Conservation (phyloP, 768 basidiomycete genomes). For the Steccherinum ochraceum region DNA sequence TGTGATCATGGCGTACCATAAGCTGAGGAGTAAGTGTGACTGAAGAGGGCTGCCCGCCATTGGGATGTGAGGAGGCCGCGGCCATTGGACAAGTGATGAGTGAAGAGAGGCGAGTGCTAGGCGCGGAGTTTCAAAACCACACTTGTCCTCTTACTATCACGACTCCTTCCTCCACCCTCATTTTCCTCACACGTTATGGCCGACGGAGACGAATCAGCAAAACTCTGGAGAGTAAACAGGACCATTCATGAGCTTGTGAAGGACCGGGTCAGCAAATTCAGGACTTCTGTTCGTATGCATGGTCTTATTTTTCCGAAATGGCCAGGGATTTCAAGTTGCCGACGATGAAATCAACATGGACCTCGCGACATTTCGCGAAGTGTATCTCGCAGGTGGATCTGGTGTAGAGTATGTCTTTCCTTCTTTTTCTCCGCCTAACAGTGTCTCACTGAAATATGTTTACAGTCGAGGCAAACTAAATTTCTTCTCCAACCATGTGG, state of each 20-base stretch:
- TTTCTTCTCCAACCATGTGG: conserved; percentile 77
- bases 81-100: conserved; percentile 3
- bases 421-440: background rate
- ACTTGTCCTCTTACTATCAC: conserved; percentile 7
- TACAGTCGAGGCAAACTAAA: conserved; percentile 81
- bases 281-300: conserved; percentile 7
- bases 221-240: conserved; percentile 92
- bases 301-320: conserved; percentile 19
- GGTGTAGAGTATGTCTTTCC: conserved; percentile 70
- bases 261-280: conserved; percentile 66
- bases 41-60: conserved; percentile 9
- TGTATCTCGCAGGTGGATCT: conserved; percentile 69
- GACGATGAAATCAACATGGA: conserved; percentile 93
- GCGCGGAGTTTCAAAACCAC: conserved; percentile 7
- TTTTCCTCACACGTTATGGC: conserved; percentile 43
- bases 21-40: conserved; percentile 21
- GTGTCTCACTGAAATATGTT: conserved; percentile 1
- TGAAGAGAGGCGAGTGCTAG: background rate
- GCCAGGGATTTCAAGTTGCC: conserved; percentile 87
- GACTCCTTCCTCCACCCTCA: conserved; percentile 3
- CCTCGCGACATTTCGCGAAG: conserved; percentile 65
- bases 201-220: conserved; percentile 75
- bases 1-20: conserved; percentile 23
- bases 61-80: conserved; percentile 10
- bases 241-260: conserved; percentile 95